A percentile compares a stretch with the other conserved stretches of the same genome.
These are phyloP conservation scores for Tolypocladium paradoxum DNA, from an alignment of 2,329 filamentous ascomycete species.

Conservation along the genomic window DNA sequence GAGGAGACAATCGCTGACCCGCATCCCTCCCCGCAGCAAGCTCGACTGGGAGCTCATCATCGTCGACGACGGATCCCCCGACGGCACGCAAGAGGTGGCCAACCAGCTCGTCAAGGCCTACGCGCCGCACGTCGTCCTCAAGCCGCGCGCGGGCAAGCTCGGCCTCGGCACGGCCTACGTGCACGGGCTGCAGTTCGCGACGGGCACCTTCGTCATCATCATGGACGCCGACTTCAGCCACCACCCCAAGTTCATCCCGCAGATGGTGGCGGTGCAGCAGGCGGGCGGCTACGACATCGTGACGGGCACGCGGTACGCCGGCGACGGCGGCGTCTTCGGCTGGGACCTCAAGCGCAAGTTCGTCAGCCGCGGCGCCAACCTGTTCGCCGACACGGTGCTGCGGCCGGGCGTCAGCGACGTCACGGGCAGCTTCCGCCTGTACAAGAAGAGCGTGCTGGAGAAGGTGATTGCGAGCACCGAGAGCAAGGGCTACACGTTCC, in stretches of 20 bases:
- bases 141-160: constrained; percentile 85
- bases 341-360: constrained; percentile 93
- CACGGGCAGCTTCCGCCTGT: constrained; percentile 88
- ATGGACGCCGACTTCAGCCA: constrained; percentile 99
- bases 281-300: constrained; percentile 83
- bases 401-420: constrained; percentile 90
- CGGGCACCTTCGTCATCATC: constrained; percentile 95
- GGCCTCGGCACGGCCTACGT: constrained; percentile 96
- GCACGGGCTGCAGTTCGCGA: constrained; percentile 80
- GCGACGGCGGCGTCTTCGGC: constrained; percentile 79
- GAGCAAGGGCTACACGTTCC: constrained; percentile 96
- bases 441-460: constrained; percentile 82
- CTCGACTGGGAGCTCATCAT: constrained; percentile 97
- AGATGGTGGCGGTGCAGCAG: constrained; percentile 79
- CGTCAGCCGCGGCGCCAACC: constrained; percentile 77
- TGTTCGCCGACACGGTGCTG: constrained; percentile 91
- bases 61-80: constrained; percentile 94
- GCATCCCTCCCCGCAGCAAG: constrained; percentile 55
- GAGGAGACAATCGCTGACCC: not conserved
- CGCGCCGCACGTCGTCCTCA: constrained; percentile 67
- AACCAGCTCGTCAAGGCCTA: constrained; percentile 84
- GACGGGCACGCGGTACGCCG: constrained; percentile 89
- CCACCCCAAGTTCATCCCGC: constrained; percentile 96
- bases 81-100: constrained; percentile 86
- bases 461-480: constrained; percentile 85